Base-by-base conservation (phyloP, 2,329 filamentous ascomycete genomes). In the Penicillium janthinellum region DNA sequence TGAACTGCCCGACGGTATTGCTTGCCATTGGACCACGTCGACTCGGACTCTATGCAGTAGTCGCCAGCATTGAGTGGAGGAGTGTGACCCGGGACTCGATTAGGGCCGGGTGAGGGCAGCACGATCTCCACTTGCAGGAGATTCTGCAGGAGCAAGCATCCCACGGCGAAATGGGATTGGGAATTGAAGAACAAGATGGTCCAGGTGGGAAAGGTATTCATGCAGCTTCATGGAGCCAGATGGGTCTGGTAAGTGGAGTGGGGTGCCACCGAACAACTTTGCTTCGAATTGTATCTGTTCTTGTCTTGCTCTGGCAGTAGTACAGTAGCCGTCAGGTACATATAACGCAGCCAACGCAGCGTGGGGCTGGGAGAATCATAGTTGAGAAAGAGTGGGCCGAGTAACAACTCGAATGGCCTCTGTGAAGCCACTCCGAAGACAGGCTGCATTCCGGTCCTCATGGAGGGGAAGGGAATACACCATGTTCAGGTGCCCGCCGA, bases 21-120 rank as follows among this genome's bases (percentile, higher is more conserved):
- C 37, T 58, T 70, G 58, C 71, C 63, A 78, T 78, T 78, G 76
- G 75, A 68, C 76, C 76, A 78, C 76, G 76, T 78, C 72, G 76
- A 70, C 54, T 58, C 64, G 63, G 70, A 64, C 64, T 67, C 69
- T 70, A 70, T 70, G 62, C 63, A 56, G 51, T 61, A 65, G 61
- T 66, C 56, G 61, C 57, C 57, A 52, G 54, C 42, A 66, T 67
- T 53, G 37, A 38, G 22, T 53, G 64, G 64, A 67, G 58, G 63
- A 20, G n/a, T 64, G 68, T 66, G 61, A 55, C 54, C 63, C 58
- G 58, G 62, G 62, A 56, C 64, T 60, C 70, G 65, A 66, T 67
- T 71, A 68, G 66, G 68, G 70, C 67, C 67, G 65, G 67, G 64
- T 61, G 62, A 61, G 63, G 59, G 64, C 66, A 70, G 69, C 57